Evolutionary conservation across 495 filamentous ascomycete species (phyloP), one percentile per base, ranked within the genome.

Genomic region (Daldinia caldariorum): DNA sequence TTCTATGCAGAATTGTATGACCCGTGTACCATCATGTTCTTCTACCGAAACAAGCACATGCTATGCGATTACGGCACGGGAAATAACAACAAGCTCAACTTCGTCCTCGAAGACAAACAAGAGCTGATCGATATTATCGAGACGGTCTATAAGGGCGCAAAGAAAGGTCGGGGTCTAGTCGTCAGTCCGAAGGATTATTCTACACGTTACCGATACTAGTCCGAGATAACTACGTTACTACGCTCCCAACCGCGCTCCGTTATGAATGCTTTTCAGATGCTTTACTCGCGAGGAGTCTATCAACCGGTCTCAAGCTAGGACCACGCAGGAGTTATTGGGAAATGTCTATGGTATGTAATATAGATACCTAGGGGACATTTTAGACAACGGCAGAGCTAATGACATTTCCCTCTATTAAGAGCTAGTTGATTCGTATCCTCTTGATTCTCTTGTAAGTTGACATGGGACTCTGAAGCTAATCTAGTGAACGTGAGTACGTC

Each of bases 1-100:
- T 5, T 12, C 8, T 37, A 2, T 64, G 84, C 70, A 72, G 91
- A 92, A 75, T 82, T 92, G 0, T 92, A 91, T 77, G 90, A 91
- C 71, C 84, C 86, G 38, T 88, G 89, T 81, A 89, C 88, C 6
- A 86, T 91, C 65, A 91, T 91, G 87, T 97, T 95, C 85, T 99
- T 98, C 86, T 99, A 94, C 81, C 87, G 95, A 53, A 98, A 98
- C 78, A 98, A 97, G 80, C 94, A 98, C 79, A 98, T 99, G 90
- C 95, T 96, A 92, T 94, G 91, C 78, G 95, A 97, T 88, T 95
- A 97, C 69, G 94, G 95, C 12, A 98, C 96, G 5, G 95, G 95
- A 72, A 97, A 99, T 82, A 99, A 99, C 79, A 98, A 99, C 80
- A 78, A 78, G 60, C 84, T 97, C 73, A 98, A 97, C 80, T 98